phyloP scores from a whole-genome alignment of 2,329 filamentous ascomycete genomes.

The Didymellaceae sp. region DNA sequence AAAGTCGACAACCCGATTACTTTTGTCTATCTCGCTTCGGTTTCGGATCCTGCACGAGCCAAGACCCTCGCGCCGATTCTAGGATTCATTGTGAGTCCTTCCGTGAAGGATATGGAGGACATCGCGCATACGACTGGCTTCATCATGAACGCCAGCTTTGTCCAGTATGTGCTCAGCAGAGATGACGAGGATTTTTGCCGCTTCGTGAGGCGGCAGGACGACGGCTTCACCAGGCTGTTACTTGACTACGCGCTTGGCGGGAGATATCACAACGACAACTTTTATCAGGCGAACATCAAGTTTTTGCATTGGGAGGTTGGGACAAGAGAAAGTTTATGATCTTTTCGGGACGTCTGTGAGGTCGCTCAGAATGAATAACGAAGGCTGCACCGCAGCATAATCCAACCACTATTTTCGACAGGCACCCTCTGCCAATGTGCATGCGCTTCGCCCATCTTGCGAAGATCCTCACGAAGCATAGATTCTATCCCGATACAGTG shows the following conservation, averaged over 20 bases:
- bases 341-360: background rate
- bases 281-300: slow-evolving; percentile 28
- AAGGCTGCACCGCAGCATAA: too few relatives aligned
- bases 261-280: slow-evolving; percentile 20
- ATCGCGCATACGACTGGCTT: slow-evolving; percentile 22
- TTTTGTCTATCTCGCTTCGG: slow-evolving; percentile 28
- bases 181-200: slow-evolving; percentile 29
- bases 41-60: slow-evolving; percentile 12
- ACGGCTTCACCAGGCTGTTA: slow-evolving; percentile 22
- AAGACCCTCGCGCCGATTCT: slow-evolving; percentile 21
- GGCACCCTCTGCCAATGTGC: too few relatives aligned
- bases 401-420: too few relatives aligned
- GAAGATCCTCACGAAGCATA: too few relatives aligned
- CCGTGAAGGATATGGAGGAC: slow-evolving; percentile 27
- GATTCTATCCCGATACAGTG: too few relatives aligned
- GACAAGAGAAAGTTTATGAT: slow-evolving; percentile 28
- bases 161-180: slow-evolving; percentile 25
- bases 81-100: slow-evolving; percentile 23
- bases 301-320: slow-evolving; percentile 32
- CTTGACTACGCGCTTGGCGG: slow-evolving; percentile 32
- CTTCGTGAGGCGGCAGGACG: slow-evolving; percentile 32
- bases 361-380: background rate
- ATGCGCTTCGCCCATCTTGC: too few relatives aligned
- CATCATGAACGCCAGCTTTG: slow-evolving; percentile 31
- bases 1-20: slow-evolving; percentile 19